These are phyloP conservation scores for Narthecium ossifragum DNA, from an alignment of 106 monocot genomes.

Conservation along the genomic window DNA sequence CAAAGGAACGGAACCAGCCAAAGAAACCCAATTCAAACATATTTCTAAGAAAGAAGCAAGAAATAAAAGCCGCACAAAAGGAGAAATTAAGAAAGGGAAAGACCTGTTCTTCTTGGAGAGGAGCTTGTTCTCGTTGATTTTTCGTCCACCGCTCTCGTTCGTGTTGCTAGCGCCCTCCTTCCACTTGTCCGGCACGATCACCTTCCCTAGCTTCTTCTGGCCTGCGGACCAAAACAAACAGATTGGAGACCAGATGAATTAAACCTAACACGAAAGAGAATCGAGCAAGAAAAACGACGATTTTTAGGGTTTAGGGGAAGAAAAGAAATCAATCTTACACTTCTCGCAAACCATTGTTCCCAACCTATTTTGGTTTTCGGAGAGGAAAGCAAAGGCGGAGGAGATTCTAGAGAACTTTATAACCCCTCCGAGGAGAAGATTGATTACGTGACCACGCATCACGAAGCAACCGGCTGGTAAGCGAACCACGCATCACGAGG, in stretches of 20 bases:
- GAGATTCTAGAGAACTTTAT: no score
- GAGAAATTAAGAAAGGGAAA: background rate
- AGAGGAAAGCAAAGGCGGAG: no score
- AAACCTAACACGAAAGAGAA: background rate
- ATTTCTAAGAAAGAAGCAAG: no score
- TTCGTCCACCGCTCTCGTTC: constrained; percentile 88
- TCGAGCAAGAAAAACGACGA: background rate
- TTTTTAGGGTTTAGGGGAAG: background rate
- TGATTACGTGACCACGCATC: no score
- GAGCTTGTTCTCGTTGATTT: constrained; percentile 99
- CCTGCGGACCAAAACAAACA: constrained; percentile 29
- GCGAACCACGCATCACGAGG: no score
- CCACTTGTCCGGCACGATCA: constrained; percentile 99
- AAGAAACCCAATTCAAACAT: background rate
- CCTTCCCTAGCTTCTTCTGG: constrained; percentile 97
- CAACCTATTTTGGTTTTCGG: background rate
- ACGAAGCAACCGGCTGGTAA: no score
- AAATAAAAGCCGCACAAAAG: background rate
- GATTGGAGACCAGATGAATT: background rate
- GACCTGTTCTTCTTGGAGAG: constrained; percentile 93
- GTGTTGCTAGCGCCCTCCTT: constrained; percentile 99
- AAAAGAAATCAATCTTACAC: no score
- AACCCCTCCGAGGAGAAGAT: no score
- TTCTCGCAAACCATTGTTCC: constrained; percentile 85
- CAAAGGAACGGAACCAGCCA: no score